Evolutionary conservation across 2,329 filamentous ascomycete genomes (phyloP).

Genomic region (Diaporthe longicolla): DNA sequence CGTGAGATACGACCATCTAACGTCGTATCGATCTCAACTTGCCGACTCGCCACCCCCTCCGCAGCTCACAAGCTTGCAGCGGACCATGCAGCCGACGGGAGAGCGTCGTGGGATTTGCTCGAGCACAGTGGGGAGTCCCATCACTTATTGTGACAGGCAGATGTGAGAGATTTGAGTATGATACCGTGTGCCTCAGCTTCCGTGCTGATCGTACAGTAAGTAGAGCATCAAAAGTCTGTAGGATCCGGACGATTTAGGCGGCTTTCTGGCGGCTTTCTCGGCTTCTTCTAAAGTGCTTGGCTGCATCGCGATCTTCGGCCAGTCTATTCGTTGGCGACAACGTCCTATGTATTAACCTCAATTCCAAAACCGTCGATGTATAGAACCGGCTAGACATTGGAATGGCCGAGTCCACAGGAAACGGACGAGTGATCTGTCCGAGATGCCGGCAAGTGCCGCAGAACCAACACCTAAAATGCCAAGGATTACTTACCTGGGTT

Average conservation of each 20-base stretch:
- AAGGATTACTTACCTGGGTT: neutral
- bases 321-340: neutral
- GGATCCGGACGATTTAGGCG: neutral
- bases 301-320: neutral
- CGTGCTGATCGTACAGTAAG: neutral
- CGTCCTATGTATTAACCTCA: neutral
- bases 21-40: constrained; percentile 20
- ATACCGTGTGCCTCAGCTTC: too few species aligned
- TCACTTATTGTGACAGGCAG: neutral
- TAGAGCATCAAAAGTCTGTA: too few species aligned
- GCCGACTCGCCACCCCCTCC: constrained; percentile 7
- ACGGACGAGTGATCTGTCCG: neutral
- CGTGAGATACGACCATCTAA: neutral
- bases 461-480: neutral
- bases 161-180: neutral
- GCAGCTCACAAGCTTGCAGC: neutral
- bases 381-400: accelerated
- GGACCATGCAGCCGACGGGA: neutral
- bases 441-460: neutral
- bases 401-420: neutral
- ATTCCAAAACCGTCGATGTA: too few species aligned
- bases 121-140: neutral
- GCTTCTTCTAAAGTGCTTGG: neutral
- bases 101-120: neutral
- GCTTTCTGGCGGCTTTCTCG: neutral